Base-by-base conservation (phyloP, 176 grass and related monocot genomes). In the Dactylis glomerata region DNA sequence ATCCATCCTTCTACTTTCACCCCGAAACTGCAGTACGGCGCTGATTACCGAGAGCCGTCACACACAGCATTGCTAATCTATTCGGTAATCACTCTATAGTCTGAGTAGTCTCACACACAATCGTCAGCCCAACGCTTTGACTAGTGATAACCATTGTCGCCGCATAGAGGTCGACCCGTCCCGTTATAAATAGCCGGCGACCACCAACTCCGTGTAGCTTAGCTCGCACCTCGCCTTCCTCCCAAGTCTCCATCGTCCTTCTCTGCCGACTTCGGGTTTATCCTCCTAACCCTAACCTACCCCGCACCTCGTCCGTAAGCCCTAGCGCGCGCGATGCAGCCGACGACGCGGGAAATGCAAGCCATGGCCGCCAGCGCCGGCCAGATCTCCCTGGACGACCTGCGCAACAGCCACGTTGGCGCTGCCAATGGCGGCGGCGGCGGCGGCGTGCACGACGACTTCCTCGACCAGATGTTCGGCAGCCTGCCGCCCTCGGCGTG, bases 391-490 rank as follows among this genome's bases (percentile, higher is more conserved):
- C 88, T 90, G 46, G 88, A 86, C 73, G 84, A 90, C 64, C 79
- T 90, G 26, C 84, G 79, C 55, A 72, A 28, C 75, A 68, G 84
- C 57, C 7, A 52, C 42, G 12, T 55, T 13, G 71, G 41, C 20
- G 73, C 27, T 14, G 20, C 13, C 22, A 83, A 49, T 10, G 88
- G 59, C 59, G 81, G 10, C 23, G 83, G 13, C 12, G n/a, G n/a
- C n/a, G 85, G 31, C 54, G 82, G 75, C 28, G 91, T 80, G 36
- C 83, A 93, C 56, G 93, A 99, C 34, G 96, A 99, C 55, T 99
- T 99, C 91, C 83, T 99, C 33, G 93, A 96, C 65, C 96, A 98
- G 86, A 91, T 99, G 91, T 86, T 99, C 55, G 86, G 87, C 51
- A 75, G 73, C 84, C 56, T 85, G 14, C 89, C 86, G 6, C 96